Evolutionary conservation across 495 filamentous ascomycete genomes (phyloP).

Genomic region (Viridothelium virens): DNA sequence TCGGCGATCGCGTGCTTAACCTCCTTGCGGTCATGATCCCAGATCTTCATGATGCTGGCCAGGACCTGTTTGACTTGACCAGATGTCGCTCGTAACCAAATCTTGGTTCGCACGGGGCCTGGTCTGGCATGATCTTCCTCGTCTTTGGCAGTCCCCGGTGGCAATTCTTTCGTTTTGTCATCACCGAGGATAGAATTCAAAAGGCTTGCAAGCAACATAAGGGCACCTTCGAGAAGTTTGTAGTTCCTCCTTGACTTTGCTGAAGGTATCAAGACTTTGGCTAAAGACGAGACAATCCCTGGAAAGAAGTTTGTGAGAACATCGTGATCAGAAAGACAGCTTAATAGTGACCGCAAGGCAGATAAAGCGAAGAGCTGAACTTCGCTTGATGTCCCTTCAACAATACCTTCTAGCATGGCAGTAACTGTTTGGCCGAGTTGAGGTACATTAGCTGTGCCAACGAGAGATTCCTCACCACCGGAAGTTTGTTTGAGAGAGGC

Average conservation of each 20-base stretch:
- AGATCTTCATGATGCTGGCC: slow-evolving; percentile 65
- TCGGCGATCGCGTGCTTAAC: slow-evolving; percentile 59
- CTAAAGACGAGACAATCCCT: slow-evolving; percentile 75
- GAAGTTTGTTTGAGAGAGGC: slow-evolving; percentile 28
- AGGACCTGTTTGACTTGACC: slow-evolving; percentile 80
- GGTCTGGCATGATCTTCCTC: slow-evolving; percentile 13
- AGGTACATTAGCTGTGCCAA: slow-evolving; percentile 57
- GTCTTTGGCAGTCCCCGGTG: slow-evolving; percentile 19
- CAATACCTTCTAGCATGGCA: slow-evolving; percentile 63
- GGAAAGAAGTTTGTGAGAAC: slow-evolving; percentile 78
- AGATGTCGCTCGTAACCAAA: slow-evolving; percentile 77
- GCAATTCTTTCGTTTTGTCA: slow-evolving; percentile 39
- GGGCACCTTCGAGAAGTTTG: slow-evolving; percentile 52
- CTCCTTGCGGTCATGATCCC: slow-evolving; percentile 63
- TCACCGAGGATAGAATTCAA: slow-evolving; percentile 63
- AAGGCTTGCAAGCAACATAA: slow-evolving; percentile 53
- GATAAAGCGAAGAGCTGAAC: slow-evolving; percentile 59
- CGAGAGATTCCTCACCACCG: slow-evolving; percentile 37
- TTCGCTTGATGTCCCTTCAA: slow-evolving; percentile 49
- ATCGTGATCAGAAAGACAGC: slow-evolving; percentile 57
- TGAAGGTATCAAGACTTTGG: slow-evolving; percentile 62
- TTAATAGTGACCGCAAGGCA: slow-evolving; percentile 55
- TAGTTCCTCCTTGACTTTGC: slow-evolving; percentile 56
- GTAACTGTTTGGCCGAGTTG: slow-evolving; percentile 79
- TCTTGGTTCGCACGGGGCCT: slow-evolving; percentile 36